Conservation (phyloP, 306 rosid genomes). For the Fagus crenata region DNA sequence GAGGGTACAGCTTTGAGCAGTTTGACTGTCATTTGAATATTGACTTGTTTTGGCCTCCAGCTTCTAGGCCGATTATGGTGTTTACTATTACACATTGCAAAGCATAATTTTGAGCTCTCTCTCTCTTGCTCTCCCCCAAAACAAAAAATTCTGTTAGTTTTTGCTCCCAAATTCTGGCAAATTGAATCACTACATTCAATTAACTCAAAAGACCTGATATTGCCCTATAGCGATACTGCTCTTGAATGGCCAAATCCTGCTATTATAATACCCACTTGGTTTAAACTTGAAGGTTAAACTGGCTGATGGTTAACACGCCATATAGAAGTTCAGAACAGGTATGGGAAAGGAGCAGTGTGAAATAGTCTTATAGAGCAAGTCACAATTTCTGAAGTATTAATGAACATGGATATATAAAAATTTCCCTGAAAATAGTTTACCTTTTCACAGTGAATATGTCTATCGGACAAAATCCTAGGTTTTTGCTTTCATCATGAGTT, state of each 20-base stretch:
- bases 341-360: not conserved
- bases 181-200: not conserved
- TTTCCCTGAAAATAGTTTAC: not conserved
- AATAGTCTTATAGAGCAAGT: too few species aligned
- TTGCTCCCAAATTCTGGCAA: too few species aligned
- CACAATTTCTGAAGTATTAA: too few species aligned
- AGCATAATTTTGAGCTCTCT: too few species aligned
- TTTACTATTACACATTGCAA: too few species aligned
- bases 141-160: too few species aligned
- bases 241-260: not conserved
- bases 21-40: too few species aligned
- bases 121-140: too few species aligned
- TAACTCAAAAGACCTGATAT: not conserved
- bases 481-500: not conserved
- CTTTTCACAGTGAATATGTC: not conserved
- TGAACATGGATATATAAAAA: too few species aligned
- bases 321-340: not conserved
- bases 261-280: not conserved
- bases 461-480: not conserved
- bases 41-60: too few species aligned
- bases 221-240: not conserved
- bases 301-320: not conserved
- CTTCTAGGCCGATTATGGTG: too few species aligned
- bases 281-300: not conserved
- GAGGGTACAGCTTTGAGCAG: too few species aligned